Conservation (phyloP, 2,329 filamentous ascomycete genomes). For the Botrytis pseudocinerea region DNA sequence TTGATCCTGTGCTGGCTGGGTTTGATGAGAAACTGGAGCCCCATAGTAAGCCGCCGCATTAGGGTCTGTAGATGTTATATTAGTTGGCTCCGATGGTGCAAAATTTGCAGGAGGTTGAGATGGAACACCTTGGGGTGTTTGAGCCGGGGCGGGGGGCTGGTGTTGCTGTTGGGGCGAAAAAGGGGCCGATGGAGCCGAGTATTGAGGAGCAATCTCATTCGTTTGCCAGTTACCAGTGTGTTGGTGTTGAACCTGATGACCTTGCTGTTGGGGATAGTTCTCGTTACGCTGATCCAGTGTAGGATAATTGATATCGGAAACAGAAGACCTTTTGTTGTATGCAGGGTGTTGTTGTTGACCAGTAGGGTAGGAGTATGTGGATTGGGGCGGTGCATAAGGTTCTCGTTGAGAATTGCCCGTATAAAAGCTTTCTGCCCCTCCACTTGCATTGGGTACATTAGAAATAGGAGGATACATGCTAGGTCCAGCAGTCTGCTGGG, state of each 20-base stretch:
- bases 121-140: constrained; percentile 40
- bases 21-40: constrained; percentile 40
- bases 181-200: constrained; percentile 31
- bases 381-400: constrained; percentile 52
- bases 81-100: constrained; percentile 41
- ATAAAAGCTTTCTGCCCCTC: constrained; percentile 78
- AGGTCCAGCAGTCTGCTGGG: constrained; percentile 51
- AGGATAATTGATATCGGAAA: constrained; percentile 32
- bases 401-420: constrained; percentile 59
- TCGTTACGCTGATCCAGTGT: constrained; percentile 32
- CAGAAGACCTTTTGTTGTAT: constrained; percentile 34
- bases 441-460: constrained; percentile 48
- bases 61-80: constrained; percentile 50
- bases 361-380: constrained; percentile 52
- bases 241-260: constrained; percentile 50
- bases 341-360: constrained; percentile 49
- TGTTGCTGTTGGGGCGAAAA: constrained; percentile 34
- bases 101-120: constrained; percentile 41
- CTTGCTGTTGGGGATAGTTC: constrained; percentile 41
- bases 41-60: constrained; percentile 61
- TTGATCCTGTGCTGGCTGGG: constrained; percentile 47
- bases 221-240: constrained; percentile 54
- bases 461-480: constrained; percentile 72
- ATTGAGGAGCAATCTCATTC: constrained; percentile 29
- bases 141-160: constrained; percentile 29